A percentile compares a stretch with the other conserved stretches of the same genome.
These are phyloP conservation scores for Phanerochaete carnosa DNA, from an alignment of 768 basidiomycete species.

Conservation along the genomic window DNA sequence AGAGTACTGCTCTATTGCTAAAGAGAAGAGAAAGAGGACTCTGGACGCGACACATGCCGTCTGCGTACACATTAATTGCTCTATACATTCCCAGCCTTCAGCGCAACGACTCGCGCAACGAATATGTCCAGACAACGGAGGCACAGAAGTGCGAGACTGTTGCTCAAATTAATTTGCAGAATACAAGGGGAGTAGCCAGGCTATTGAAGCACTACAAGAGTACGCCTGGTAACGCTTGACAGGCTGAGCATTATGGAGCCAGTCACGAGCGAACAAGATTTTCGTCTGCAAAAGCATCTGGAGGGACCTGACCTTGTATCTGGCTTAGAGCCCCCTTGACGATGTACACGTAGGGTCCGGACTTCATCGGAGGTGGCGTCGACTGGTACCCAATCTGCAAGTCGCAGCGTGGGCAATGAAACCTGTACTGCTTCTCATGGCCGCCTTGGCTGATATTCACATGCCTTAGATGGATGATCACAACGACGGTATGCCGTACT, in stretches of 20 bases:
- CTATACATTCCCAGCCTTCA: too few species aligned
- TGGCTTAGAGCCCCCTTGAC: conserved; percentile 82
- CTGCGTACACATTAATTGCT: too few species aligned
- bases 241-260: neutral
- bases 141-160: too few species aligned
- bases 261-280: conserved; percentile 14
- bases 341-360: conserved; percentile 77
- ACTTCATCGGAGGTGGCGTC: conserved; percentile 71
- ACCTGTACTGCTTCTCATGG: conserved; percentile 74
- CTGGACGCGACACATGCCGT: too few species aligned
- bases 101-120: too few species aligned
- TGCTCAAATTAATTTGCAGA: too few species aligned
- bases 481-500: conserved; percentile 22
- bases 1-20: too few species aligned
- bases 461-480: conserved; percentile 13
- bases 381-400: conserved; percentile 76
- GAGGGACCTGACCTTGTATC: conserved; percentile 81
- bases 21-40: too few species aligned
- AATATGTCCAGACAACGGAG: too few species aligned
- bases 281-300: conserved; percentile 75
- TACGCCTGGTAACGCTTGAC: neutral
- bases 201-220: too few species aligned
- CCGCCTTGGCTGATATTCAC: conserved; percentile 49
- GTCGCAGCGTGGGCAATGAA: conserved; percentile 65
- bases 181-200: too few species aligned